These are phyloP conservation scores for Diaporthe eres DNA, from an alignment of 2,329 filamentous ascomycete genomes.

Conservation along the genomic window DNA sequence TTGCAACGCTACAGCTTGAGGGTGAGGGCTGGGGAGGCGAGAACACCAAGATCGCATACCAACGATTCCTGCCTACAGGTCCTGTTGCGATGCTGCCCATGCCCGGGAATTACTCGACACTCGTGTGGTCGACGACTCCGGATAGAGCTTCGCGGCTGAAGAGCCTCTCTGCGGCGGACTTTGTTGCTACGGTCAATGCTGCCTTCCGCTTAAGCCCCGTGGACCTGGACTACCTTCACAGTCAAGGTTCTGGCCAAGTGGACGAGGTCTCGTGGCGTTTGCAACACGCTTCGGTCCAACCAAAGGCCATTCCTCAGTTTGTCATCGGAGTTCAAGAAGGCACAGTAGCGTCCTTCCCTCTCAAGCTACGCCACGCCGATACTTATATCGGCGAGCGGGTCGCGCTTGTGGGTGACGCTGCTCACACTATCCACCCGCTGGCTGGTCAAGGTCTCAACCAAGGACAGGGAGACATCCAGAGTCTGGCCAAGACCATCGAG, in stretches of 20 bases:
- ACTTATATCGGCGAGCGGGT: constrained; percentile 93
- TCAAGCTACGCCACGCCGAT: constrained; percentile 93
- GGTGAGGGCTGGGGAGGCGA: constrained; percentile 69
- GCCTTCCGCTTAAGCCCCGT: constrained; percentile 86
- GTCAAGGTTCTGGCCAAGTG: constrained; percentile 68
- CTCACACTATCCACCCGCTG: constrained; percentile 94
- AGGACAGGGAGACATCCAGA: constrained; percentile 89
- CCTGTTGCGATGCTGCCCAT: constrained; percentile 93
- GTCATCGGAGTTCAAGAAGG: constrained; percentile 81
- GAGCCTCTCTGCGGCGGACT: constrained; percentile 78
- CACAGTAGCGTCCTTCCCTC: constrained; percentile 89
- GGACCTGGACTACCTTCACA: constrained; percentile 88
- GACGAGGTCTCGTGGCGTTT: constrained; percentile 90
- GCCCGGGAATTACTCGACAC: constrained; percentile 83
- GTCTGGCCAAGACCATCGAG: constrained; percentile 80
- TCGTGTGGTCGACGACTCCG: constrained; percentile 96
- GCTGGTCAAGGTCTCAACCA: constrained; percentile 96
- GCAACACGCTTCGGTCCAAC: constrained; percentile 74
- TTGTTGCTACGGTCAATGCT: constrained; percentile 91
- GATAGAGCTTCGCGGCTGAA: constrained; percentile 85
- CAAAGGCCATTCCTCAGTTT: constrained; percentile 72
- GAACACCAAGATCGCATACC: constrained; percentile 83
- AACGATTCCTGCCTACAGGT: constrained; percentile 93
- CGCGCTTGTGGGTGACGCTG: constrained; percentile 92
- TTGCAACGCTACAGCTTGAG: constrained; percentile 86